A percentile compares a stretch with the other conserved stretches of the same genome.
phyloP scores from a whole-genome alignment of 805 yeast genomes.

The Candida ipomoeae region DNA sequence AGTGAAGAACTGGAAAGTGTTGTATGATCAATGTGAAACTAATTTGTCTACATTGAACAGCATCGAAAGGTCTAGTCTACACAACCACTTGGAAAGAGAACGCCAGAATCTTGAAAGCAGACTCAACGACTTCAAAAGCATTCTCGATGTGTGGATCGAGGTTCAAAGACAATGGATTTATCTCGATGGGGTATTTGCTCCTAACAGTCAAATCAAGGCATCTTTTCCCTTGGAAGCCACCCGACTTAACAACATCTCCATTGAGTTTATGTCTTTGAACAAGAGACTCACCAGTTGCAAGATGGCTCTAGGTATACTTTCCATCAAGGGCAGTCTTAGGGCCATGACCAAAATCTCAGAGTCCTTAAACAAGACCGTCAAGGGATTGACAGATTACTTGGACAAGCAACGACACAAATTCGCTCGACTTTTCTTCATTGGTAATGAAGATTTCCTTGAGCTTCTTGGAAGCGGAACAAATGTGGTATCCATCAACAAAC shows the following conservation, averaged over 20 bases:
- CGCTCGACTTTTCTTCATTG: slow-evolving; percentile 82
- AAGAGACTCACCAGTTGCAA: slow-evolving; percentile 46
- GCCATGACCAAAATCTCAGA: slow-evolving; percentile 50
- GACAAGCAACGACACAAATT: slow-evolving; percentile 74
- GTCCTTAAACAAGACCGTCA: slow-evolving; percentile 53
- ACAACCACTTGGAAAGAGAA: slow-evolving; percentile 54
- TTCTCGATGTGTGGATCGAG: slow-evolving; percentile 73
- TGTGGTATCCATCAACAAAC: slow-evolving; percentile 46
- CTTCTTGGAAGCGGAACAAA: slow-evolving; percentile 65
- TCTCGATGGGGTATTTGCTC: slow-evolving; percentile 70
- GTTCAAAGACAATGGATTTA: slow-evolving; percentile 89
- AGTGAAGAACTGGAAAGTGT: slow-evolving; percentile 61
- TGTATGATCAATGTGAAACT: slow-evolving; percentile 56
- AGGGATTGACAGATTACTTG: slow-evolving; percentile 69
- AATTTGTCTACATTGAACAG: slow-evolving; percentile 61
- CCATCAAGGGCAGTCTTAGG: slow-evolving; percentile 44
- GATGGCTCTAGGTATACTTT: slow-evolving; percentile 51
- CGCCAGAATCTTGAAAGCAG: slow-evolving; percentile 52
- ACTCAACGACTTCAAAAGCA: slow-evolving; percentile 45
- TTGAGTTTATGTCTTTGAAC: slow-evolving; percentile 54
- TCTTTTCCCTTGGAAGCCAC: slow-evolving; percentile 67
- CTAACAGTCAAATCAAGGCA: slow-evolving; percentile 50
- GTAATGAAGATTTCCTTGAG: slow-evolving; percentile 85
- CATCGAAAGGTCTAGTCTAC: slow-evolving; percentile 68
- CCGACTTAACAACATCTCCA: slow-evolving; percentile 58